Evolutionary conservation across 2,329 filamentous ascomycete genomes (phyloP), one percentile per base, ranked within the genome.

Genomic region (Fusarium piperis): DNA sequence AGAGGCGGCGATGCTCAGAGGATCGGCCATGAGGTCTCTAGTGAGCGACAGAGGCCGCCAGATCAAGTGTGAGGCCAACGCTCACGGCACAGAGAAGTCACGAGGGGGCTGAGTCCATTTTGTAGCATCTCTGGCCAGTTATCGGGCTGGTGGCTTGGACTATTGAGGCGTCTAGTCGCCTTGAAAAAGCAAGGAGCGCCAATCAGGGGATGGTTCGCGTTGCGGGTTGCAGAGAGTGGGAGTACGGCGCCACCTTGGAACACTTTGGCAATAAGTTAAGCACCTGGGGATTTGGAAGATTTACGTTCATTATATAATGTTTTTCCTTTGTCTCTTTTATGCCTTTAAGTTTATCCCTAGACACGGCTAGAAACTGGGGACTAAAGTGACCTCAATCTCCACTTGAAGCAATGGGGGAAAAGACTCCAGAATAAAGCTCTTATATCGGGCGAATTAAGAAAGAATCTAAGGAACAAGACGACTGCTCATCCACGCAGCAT

Each of bases 1-100:
- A 12, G 61, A 63, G 4, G 61, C 61, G 26, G 41, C 61, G 15
- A 63, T 63, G 6, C 61, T 63, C 33, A 63, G 11, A 3, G 61
- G 61, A 30, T 63, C 61, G 13, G 41, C 53, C 53, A 63, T 59
- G 23, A 33, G 32, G 41, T 16, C 39, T 59, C 2, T 48, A 18
- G n/a, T 20, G 1, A 28, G 44, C 23, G 23, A 48, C 23, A 28
- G 10, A 26, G 39, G 39, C 8, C 39, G 5, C 41, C 15, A 11
- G 44, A 30, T 0, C 7, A 28, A 30, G 23, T 2, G 23, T 1
- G 23, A 48, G 44, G 23, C 15, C 23, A 28, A 28, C 23, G 13
- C n/a, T 30, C 6, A 5, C 6, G 12, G 41, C 15, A 18, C 10
- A 15, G 23, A 46, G 26, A 26, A 6, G 41, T 30, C 16, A 48